Base-by-base conservation (phyloP, 2,329 filamentous ascomycete genomes). In the Allantophomopsis cytisporea region DNA sequence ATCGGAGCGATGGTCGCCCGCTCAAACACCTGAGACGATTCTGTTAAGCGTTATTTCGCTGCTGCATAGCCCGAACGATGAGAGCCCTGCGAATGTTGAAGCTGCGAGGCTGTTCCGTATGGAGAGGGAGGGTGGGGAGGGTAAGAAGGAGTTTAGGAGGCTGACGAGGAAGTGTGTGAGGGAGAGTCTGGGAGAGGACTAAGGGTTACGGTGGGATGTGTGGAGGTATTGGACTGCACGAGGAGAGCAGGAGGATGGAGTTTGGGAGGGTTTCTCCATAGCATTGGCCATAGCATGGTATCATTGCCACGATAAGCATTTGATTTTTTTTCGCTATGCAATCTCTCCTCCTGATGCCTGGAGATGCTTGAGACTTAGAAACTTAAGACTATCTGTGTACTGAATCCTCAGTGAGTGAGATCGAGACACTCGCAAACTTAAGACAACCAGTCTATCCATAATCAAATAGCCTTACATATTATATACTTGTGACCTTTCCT, bases 81-180 rank as follows among this genome's bases (percentile, higher is more conserved):
- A 96, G 68, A 91, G 83, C 47, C 89, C 89, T 0, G 89, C 89
- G 42, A 96, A 96, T 56, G 83, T 96, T 33, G 89, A 96, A 64
- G 89, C 89, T 1, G 89, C 88, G 42, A 86, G 91, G 66, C 85
- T 94, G 82, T 96, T 88, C 87, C 71, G 88, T 43, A 86, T 94
- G 52, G 68, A 79, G 43, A 71, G 89, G 71, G 73, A 89, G 38
- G 83, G 93, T 52, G 58, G 62, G 36, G 73, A 68, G 54, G 18
- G 6, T 2, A 68, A 65, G 38, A 64, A 65, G 39, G 83, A 86
- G 37, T 95, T 94, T 55, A 73, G 85, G 60, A 80, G 72, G 60
- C 68, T 72, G 45, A 86, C 86, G 41, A 67, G 86, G 52, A 75
- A 73, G 55, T 86, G 83, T 54, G 85, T 93, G 3, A 64, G 84